A percentile compares a stretch with the other conserved stretches of the same genome.
Evolutionary conservation across 1,139 yeast genomes (phyloP).

Genomic region (Kodamaea fungicola): DNA sequence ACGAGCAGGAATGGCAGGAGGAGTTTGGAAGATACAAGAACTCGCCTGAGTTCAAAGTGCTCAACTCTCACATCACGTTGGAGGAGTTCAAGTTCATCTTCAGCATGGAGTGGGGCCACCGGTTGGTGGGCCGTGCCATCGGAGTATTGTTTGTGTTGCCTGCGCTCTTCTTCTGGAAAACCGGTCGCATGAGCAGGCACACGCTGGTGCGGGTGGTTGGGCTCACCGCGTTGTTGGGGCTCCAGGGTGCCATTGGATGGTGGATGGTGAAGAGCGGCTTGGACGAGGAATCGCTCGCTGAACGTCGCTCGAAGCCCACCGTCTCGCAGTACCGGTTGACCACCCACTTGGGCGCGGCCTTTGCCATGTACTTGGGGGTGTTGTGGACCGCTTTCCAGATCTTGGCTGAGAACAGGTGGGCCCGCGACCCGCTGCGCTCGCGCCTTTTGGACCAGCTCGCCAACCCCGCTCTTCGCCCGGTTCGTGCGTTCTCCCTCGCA

Average conservation of each 20-base stretch:
- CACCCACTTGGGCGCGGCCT: constrained; percentile 93
- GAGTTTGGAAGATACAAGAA: constrained; percentile 79
- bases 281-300: constrained; percentile 74
- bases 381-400: constrained; percentile 86
- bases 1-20: constrained; percentile 73
- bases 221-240: constrained; percentile 73
- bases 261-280: constrained; percentile 99
- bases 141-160: constrained; percentile 84
- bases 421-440: constrained; percentile 43
- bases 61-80: constrained; percentile 85
- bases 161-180: constrained; percentile 72
- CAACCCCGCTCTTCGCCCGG: constrained; percentile 52
- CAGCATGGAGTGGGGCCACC: constrained; percentile 97
- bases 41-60: constrained; percentile 87
- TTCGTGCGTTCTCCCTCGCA: constrained; percentile 53
- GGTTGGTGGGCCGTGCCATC: constrained; percentile 87
- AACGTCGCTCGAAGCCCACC: constrained; percentile 85
- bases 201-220: constrained; percentile 68
- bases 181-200: constrained; percentile 63
- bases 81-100: constrained; percentile 95
- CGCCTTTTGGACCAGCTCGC: constrained; percentile 49
- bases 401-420: constrained; percentile 69
- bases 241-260: constrained; percentile 98
- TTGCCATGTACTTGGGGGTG: constrained; percentile 82
- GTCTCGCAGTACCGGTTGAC: constrained; percentile 95